phyloP scores from a whole-genome alignment of 257 asterid genomes.

The Petrea volubilis region DNA sequence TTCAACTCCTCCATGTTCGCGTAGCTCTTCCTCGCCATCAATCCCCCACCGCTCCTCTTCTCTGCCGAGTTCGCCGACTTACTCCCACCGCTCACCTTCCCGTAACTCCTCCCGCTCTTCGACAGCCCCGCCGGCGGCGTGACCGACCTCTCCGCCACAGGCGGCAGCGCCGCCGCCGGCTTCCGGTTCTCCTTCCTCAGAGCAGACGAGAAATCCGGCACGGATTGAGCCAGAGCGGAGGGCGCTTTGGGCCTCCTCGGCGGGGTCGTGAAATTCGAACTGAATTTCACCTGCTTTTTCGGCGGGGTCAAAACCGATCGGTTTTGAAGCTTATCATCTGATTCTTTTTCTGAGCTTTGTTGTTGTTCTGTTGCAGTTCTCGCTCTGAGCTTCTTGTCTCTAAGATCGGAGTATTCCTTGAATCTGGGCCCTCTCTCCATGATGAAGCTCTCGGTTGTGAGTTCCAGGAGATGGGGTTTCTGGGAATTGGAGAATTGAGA shows the following conservation, averaged over 20 bases:
- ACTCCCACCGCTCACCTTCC: constrained; percentile 62
- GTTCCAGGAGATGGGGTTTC: constrained; percentile 53
- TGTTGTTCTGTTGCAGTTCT: constrained; percentile 21
- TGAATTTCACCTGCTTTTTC: constrained; percentile 68
- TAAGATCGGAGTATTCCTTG: constrained; percentile 73
- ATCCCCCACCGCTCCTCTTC: constrained; percentile 70
- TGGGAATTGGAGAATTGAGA: constrained; percentile 61
- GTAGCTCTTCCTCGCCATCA: constrained; percentile 78
- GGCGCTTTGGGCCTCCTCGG: constrained; percentile 49
- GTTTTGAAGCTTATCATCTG: not conserved
- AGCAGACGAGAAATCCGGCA: constrained; percentile 81
- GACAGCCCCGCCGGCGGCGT: constrained; percentile 50
- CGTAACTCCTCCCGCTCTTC: constrained; percentile 55
- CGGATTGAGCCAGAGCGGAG: constrained; percentile 71
- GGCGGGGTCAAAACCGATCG: constrained; percentile 60
- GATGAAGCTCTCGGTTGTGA: constrained; percentile 44
- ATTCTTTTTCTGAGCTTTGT: constrained; percentile 19
- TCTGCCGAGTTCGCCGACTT: constrained; percentile 74
- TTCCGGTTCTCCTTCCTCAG: constrained; percentile 87
- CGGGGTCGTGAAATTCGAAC: constrained; percentile 49
- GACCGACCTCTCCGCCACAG: constrained; percentile 49
- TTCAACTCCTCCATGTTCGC: constrained; percentile 73
- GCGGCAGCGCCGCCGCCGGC: constrained; percentile 55
- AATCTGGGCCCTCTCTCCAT: constrained; percentile 84
- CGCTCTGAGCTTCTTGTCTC: constrained; percentile 58